Evolutionary conservation across 768 basidiomycete species (phyloP).

Genomic region (Nidula microcarpa): DNA sequence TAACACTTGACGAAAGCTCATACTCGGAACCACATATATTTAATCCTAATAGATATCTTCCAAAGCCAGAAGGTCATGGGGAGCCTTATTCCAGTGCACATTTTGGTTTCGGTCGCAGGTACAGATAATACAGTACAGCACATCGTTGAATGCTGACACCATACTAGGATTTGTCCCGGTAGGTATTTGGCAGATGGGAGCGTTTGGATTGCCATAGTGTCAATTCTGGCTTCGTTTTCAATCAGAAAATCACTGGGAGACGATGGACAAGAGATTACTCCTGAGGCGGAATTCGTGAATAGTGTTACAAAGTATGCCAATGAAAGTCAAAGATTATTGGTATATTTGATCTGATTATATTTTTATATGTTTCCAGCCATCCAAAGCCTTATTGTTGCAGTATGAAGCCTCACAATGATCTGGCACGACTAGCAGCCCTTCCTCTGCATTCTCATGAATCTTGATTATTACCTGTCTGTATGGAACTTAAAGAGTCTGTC

Average conservation of each 20-base stretch:
- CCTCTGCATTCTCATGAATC: background rate
- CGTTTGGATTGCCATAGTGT: constrained; percentile 25
- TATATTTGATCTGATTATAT: background rate
- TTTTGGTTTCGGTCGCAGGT: background rate
- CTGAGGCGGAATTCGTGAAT: constrained; percentile 5
- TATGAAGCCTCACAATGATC: background rate
- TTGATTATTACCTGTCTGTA: too few relatives aligned
- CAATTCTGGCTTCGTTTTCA: constrained; percentile 21
- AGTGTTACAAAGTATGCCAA: constrained; percentile 3
- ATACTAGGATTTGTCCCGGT: constrained; percentile 21
- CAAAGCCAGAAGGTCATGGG: background rate
- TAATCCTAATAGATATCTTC: background rate
- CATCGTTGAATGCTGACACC: background rate
- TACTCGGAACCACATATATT: background rate
- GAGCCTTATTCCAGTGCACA: background rate
- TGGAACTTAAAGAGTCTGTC: too few relatives aligned
- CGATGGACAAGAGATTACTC: constrained; percentile 23
- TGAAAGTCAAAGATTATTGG: too few relatives aligned
- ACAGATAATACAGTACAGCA: background rate
- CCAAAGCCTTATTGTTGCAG: constrained; percentile 1
- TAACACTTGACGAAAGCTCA: background rate
- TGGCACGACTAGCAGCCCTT: background rate
- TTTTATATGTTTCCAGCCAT: background rate
- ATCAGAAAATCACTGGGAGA: constrained; percentile 20
- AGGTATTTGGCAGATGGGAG: constrained; percentile 23